phyloP scores from a whole-genome alignment of 345 rosid genomes.

The Acer negundo region DNA sequence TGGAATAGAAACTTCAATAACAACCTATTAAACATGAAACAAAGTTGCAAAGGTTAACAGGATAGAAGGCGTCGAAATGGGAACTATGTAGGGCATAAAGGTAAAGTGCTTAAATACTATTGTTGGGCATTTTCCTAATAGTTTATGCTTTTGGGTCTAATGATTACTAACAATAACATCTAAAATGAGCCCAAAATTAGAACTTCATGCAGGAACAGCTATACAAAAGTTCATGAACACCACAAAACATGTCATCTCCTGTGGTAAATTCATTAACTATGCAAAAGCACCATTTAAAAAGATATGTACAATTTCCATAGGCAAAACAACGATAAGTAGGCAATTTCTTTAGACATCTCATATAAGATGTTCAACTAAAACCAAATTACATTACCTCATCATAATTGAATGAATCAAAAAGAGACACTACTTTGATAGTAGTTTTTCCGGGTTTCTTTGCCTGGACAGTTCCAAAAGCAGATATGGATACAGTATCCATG shows the following conservation, averaged over 20 bases:
- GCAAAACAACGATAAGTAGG: conserved; percentile 6
- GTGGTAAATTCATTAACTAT: neutral
- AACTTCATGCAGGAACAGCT: neutral
- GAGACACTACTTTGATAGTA: conserved; percentile 71
- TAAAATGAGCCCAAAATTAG: neutral
- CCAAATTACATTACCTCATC: conserved; percentile 66
- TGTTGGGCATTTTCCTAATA: neutral
- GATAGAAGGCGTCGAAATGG: conserved; percentile 9
- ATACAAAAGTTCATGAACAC: neutral
- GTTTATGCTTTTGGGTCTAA: neutral
- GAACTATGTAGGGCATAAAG: neutral
- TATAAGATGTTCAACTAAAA: conserved; percentile 2
- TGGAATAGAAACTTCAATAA: conserved; percentile 79
- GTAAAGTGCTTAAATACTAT: neutral
- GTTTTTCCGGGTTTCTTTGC: conserved; percentile 92
- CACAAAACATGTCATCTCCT: neutral
- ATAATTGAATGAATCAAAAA: conserved; percentile 73
- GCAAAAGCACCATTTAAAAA: conserved; percentile 1
- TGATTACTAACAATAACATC: neutral
- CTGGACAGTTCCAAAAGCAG: conserved; percentile 78
- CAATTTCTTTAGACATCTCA: conserved; percentile 5
- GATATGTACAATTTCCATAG: neutral
- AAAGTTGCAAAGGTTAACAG: conserved; percentile 14
- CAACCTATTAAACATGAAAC: conserved; percentile 48
- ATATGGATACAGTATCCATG: conserved; percentile 53